A percentile compares a stretch with the other conserved stretches of the same genome.
Evolutionary conservation across 177 flowering plant species (phyloP).

Genomic region (Vitis hybrid): DNA sequence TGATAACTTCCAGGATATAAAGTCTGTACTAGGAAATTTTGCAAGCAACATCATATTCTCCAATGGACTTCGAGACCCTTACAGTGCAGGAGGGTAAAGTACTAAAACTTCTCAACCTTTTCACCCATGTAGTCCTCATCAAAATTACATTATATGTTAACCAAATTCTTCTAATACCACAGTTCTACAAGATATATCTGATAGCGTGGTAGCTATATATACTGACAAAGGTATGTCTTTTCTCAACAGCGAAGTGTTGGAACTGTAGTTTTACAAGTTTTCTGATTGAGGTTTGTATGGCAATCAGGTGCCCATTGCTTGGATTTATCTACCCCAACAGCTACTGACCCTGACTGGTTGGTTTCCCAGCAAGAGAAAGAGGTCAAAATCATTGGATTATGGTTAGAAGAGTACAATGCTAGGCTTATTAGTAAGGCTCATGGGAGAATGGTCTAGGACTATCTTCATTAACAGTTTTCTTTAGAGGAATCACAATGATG

Average conservation of each 20-base stretch:
- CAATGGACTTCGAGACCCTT: conserved; percentile 29
- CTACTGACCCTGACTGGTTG: conserved; percentile 27
- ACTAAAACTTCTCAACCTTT: background rate
- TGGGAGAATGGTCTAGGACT: too few relatives aligned
- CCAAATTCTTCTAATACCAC: too few relatives aligned
- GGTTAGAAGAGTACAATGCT: conserved; percentile 11
- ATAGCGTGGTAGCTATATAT: conserved; percentile 1
- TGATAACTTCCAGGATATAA: conserved; percentile 19
- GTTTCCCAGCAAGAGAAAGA: conserved; percentile 12
- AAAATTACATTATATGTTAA: too few relatives aligned
- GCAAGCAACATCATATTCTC: conserved; percentile 33
- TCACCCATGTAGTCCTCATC: too few relatives aligned
- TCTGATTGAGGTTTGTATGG: too few relatives aligned
- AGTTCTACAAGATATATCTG: conserved; percentile 13
- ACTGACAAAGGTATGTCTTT: background rate
- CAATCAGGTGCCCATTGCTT: conserved; percentile 26
- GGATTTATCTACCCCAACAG: conserved; percentile 6
- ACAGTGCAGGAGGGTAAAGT: conserved; percentile 26
- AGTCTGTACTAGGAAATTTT: conserved; percentile 13
- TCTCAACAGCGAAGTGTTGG: background rate
- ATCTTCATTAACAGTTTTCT: too few relatives aligned
- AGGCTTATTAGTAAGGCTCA: too few relatives aligned
- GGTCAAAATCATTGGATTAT: conserved; percentile 12
- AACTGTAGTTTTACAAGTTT: too few relatives aligned
- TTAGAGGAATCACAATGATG: too few relatives aligned